These are phyloP conservation scores for Exophiala sp. DNA, from an alignment of 2,329 filamentous ascomycete species.

Conservation along the genomic window DNA sequence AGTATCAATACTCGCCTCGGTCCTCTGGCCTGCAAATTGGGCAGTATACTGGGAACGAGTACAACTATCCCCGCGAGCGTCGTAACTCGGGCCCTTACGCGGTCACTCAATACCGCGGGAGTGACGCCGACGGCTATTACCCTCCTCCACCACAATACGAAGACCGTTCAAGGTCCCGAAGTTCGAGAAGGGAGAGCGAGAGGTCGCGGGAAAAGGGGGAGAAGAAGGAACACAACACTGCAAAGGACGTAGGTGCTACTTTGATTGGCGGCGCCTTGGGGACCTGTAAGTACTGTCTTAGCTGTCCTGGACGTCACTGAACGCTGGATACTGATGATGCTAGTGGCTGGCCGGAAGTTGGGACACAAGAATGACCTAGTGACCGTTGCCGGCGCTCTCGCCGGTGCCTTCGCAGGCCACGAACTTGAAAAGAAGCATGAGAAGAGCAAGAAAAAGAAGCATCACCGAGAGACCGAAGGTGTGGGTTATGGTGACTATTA, in stretches of 20 bases:
- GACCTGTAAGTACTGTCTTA: constrained; percentile 26
- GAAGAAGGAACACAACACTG: constrained; percentile 28
- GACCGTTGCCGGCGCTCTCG: constrained; percentile 19
- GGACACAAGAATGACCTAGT: constrained; percentile 20
- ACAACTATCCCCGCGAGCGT: constrained; percentile 17
- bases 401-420: constrained; percentile 26
- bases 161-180: constrained; percentile 17
- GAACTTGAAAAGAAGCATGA: constrained; percentile 26
- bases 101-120: constrained; percentile 18
- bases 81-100: constrained; percentile 22
- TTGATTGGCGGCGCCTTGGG: constrained; percentile 37
- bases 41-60: constrained; percentile 17
- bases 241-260: constrained; percentile 36
- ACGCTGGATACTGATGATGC: neutral
- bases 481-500: constrained; percentile 11
- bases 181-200: constrained; percentile 15
- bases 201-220: constrained; percentile 14
- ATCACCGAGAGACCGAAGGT: constrained; percentile 10
- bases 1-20: constrained; percentile 20
- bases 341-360: constrained; percentile 25
- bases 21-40: constrained; percentile 23
- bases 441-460: constrained; percentile 21
- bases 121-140: constrained; percentile 16
- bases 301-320: neutral
- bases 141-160: constrained; percentile 13